phyloP scores from a whole-genome alignment of 106 monocot species.

The Gastrodia elata region DNA sequence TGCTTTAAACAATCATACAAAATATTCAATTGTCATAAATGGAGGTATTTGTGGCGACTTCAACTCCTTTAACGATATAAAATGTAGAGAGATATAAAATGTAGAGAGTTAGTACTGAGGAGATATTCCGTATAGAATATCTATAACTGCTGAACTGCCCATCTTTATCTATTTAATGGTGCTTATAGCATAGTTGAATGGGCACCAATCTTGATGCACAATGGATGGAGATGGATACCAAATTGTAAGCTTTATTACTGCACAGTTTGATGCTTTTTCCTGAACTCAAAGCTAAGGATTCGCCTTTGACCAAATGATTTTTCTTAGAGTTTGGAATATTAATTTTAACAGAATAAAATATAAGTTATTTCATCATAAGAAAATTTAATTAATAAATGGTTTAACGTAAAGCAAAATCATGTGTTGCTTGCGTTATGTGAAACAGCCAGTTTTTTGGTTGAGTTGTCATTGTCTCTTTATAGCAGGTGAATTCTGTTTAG shows the following conservation, averaged over 20 bases:
- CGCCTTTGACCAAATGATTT: neutral
- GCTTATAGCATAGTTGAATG: neutral
- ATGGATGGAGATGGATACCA: too few species aligned
- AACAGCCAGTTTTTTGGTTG: constrained; percentile 11
- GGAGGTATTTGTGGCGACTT: too few species aligned
- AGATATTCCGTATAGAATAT: neutral
- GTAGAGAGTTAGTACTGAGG: too few species aligned
- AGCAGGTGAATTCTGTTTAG: constrained; percentile 5
- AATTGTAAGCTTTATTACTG: too few species aligned
- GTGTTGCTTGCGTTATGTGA: neutral
- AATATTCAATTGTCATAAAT: too few species aligned
- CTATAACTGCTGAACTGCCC: neutral
- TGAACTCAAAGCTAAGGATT: too few species aligned
- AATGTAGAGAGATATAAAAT: too few species aligned
- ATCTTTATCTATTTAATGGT: neutral
- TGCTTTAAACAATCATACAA: too few species aligned
- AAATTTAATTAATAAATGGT: neutral
- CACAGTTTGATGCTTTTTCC: too few species aligned
- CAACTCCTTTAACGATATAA: too few species aligned
- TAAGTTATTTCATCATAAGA: too few species aligned
- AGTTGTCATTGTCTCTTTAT: constrained; percentile 22
- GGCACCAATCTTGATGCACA: neutral
- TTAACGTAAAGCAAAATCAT: neutral
- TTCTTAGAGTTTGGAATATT: neutral
- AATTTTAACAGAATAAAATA: neutral